phyloP scores from a whole-genome alignment of 2,329 filamentous ascomycete species.

The Paecilomyces sp. region DNA sequence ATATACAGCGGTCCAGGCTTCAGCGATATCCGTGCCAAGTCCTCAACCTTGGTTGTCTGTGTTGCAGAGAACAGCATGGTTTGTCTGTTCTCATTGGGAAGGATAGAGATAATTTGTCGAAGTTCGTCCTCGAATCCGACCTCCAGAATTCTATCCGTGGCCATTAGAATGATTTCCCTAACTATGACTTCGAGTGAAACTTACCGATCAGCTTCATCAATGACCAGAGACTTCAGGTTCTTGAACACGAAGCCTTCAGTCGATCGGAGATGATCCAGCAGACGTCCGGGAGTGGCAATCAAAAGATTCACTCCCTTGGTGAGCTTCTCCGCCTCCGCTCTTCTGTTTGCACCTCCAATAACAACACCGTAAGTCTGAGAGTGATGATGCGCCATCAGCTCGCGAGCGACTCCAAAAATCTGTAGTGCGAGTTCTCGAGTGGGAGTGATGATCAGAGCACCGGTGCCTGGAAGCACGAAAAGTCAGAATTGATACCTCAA shows the following conservation, averaged over 20 bases:
- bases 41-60: constrained; percentile 97
- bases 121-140: constrained; percentile 99
- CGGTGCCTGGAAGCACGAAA: constrained; percentile 49
- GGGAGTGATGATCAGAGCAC: constrained; percentile 85
- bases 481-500: constrained; percentile 4
- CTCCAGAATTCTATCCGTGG: constrained; percentile 64
- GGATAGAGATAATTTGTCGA: constrained; percentile 89
- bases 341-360: constrained; percentile 86
- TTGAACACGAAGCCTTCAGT: constrained; percentile 86
- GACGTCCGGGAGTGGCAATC: constrained; percentile 84
- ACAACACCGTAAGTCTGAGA: constrained; percentile 94
- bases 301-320: constrained; percentile 89
- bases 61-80: constrained; percentile 99
- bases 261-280: constrained; percentile 91
- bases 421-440: constrained; percentile 91
- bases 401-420: constrained; percentile 89
- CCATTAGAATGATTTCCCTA: background rate
- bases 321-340: constrained; percentile 90
- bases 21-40: constrained; percentile 88
- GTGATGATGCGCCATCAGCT: constrained; percentile 78
- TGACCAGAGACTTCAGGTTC: constrained; percentile 85
- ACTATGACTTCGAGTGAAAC: background rate
- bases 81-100: constrained; percentile 79
- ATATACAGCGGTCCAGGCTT: constrained; percentile 89
- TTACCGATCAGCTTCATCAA: constrained; percentile 84